phyloP scores from a whole-genome alignment of 257 asterid species.

The Solanum sejunctum region DNA sequence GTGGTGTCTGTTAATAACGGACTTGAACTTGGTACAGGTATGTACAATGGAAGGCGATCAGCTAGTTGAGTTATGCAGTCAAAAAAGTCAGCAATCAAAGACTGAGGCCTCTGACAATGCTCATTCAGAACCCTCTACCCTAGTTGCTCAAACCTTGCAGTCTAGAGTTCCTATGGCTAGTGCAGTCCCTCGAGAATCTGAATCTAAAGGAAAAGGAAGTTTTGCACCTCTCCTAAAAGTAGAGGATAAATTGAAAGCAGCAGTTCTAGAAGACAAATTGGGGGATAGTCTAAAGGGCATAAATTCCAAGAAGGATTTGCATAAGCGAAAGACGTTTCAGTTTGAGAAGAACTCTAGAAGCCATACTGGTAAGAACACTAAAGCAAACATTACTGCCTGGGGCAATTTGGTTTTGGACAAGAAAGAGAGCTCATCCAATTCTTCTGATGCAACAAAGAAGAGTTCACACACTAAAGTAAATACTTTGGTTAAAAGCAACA shows the following conservation, averaged over 20 bases:
- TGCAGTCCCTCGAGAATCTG: conserved; percentile 7
- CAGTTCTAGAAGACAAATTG: conserved; percentile 27
- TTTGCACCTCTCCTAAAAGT: conserved; percentile 22
- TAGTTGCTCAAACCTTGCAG: conserved; percentile 10
- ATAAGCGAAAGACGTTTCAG: conserved; percentile 50
- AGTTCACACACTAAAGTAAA: conserved; percentile 22
- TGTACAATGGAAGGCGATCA: conserved; percentile 29
- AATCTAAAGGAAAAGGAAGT: conserved; percentile 15
- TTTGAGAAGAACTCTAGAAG: conserved; percentile 55
- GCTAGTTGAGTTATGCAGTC: conserved; percentile 9
- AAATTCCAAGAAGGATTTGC: conserved; percentile 44
- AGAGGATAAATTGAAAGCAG: conserved; percentile 18
- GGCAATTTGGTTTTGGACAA: conserved; percentile 57
- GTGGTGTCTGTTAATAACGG: conserved; percentile 68
- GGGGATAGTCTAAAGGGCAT: conserved; percentile 24
- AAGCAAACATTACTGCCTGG: conserved; percentile 61
- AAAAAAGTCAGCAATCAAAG: conserved; percentile 12
- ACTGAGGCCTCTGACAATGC: conserved; percentile 14
- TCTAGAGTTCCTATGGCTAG: conserved; percentile 10
- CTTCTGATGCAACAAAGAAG: conserved; percentile 27
- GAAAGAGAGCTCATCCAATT: conserved; percentile 27
- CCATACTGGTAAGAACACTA: conserved; percentile 45
- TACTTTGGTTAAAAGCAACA: conserved; percentile 9
- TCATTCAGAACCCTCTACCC: conserved; percentile 6
- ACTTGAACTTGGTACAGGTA: conserved; percentile 54